Base-by-base conservation (phyloP, 164 flowering plant species). In the Cinnamomum micranthum region DNA sequence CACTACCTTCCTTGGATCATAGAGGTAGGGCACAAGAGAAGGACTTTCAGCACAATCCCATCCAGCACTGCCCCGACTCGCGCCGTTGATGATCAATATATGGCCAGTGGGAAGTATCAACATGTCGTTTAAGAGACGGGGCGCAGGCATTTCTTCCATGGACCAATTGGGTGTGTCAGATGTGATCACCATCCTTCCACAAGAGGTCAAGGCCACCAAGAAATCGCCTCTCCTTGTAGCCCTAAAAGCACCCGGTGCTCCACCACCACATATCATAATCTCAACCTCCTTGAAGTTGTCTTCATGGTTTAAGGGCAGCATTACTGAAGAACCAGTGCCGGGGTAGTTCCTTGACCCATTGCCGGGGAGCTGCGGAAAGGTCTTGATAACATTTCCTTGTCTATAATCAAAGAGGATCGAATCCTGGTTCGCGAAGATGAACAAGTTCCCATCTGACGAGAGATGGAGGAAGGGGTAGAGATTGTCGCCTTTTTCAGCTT, bases 201-300 rank as follows among this genome's bases (percentile, higher is more conserved):
- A 92, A 22, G 87, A 73, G 28, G 74, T 78, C 74, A 81, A 68
- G 0, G 80, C 95, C 27, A 64, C 68, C 74, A 85, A 2, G 82
- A 63, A 86, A 9, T 20, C 78, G 2, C 83, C 77, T 11, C 24
- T n/a, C 50, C n/a, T 41, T 9, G 93, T 93, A 23, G 85, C 86
- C 6, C 28, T 47, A 27, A 70, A 82, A 2, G 92, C 90, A 4
- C 88, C 89, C 0, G 64, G 4, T 1, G 84, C 74, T 41, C 90
- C 79, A 28, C 97, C 97, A 0, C 97, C 95, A 66, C 97, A 91
- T 1, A 92, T 80, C 90, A 92, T 86, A 67, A 91, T 86, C 72
- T 92, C 95, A 20, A 82, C 89, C 75, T 78, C 85, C 13, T 59
- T 74, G 70, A 86, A 89, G 17, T 68, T 55, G 64, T 87, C 63